Percentiles rank a stretch among this genome's conserved stretches.
phyloP scores from a whole-genome alignment of 306 rosid genomes.

The Quercus suber region DNA sequence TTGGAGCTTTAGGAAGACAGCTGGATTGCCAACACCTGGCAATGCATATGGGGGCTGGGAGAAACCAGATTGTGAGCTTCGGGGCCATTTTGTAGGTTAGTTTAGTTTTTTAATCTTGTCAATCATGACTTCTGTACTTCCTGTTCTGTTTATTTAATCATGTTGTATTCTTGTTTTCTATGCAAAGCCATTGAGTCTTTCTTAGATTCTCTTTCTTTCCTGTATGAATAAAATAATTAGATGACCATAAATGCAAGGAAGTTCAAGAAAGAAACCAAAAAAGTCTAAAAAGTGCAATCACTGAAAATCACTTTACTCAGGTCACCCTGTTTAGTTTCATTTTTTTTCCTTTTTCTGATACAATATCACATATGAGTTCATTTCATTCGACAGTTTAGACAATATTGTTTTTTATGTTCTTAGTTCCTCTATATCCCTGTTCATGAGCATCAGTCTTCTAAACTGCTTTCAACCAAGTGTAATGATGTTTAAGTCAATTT shows the following conservation, averaged over 20 bases:
- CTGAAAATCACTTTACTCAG: not conserved
- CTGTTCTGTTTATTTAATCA: not conserved
- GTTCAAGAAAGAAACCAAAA: not conserved
- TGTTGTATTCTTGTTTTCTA: not conserved
- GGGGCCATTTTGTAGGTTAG: conserved; percentile 93
- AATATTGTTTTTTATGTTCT: not conserved
- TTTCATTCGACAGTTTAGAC: conserved; percentile 7
- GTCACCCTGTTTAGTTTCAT: not conserved
- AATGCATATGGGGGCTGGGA: conserved; percentile 76
- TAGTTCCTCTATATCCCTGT: conserved; percentile 4
- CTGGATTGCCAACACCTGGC: conserved; percentile 71
- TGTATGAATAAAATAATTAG: not conserved
- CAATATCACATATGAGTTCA: not conserved
- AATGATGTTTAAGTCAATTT: conserved; percentile 10
- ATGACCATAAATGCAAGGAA: not conserved
- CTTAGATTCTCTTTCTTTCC: not conserved
- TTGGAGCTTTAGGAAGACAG: conserved; percentile 81
- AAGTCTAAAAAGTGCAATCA: not conserved
- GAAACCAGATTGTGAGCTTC: conserved; percentile 42
- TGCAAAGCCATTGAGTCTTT: not conserved
- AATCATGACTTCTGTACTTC: not conserved
- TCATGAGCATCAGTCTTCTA: conserved; percentile 1
- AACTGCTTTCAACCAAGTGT: not conserved
- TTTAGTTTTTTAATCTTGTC: conserved; percentile 12
- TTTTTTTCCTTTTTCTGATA: not conserved